Percentiles rank a stretch among this genome's conserved stretches.
These are phyloP conservation scores for Pythium monospermum DNA, from an alignment of 352 stramenopile genomes.

Conservation along the genomic window DNA sequence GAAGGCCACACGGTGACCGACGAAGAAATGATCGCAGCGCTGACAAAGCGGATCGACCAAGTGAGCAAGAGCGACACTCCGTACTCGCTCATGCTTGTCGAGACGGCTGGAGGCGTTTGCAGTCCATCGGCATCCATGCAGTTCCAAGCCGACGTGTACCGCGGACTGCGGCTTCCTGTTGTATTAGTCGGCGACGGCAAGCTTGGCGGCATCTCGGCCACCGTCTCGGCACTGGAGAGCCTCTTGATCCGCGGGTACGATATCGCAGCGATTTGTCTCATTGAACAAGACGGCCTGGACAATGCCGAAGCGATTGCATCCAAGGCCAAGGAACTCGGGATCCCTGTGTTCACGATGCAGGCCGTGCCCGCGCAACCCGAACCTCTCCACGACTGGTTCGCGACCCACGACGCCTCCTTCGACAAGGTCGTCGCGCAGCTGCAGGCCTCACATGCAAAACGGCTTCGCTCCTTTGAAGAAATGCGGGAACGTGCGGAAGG, in stretches of 20 bases:
- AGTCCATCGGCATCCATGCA: constrained; percentile 81
- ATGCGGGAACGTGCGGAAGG: constrained; percentile 58
- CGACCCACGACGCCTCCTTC: constrained; percentile 42
- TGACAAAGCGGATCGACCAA: constrained; percentile 52
- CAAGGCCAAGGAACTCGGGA: constrained; percentile 57
- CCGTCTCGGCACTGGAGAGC: constrained; percentile 91
- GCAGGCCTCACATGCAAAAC: constrained; percentile 45
- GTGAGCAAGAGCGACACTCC: constrained; percentile 30
- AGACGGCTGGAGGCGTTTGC: constrained; percentile 95
- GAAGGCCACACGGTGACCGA: constrained; percentile 89
- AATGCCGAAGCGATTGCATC: constrained; percentile 62
- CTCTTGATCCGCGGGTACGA: constrained; percentile 90
- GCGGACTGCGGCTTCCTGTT: constrained; percentile 81
- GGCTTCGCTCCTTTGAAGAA: constrained; percentile 45
- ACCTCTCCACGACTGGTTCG: constrained; percentile 71
- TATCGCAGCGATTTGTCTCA: constrained; percentile 78
- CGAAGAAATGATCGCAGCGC: constrained; percentile 68
- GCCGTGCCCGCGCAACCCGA: constrained; percentile 69
- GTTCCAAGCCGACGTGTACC: constrained; percentile 94
- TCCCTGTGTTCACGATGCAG: constrained; percentile 70
- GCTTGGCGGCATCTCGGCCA: constrained; percentile 94
- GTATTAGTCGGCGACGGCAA: constrained; percentile 96
- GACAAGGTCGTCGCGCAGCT: constrained; percentile 42
- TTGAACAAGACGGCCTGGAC: constrained; percentile 69
- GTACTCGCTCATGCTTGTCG: constrained; percentile 79